phyloP scores from a whole-genome alignment of 169 alveolate genomes.

The Cryptosporidium baileyi region DNA sequence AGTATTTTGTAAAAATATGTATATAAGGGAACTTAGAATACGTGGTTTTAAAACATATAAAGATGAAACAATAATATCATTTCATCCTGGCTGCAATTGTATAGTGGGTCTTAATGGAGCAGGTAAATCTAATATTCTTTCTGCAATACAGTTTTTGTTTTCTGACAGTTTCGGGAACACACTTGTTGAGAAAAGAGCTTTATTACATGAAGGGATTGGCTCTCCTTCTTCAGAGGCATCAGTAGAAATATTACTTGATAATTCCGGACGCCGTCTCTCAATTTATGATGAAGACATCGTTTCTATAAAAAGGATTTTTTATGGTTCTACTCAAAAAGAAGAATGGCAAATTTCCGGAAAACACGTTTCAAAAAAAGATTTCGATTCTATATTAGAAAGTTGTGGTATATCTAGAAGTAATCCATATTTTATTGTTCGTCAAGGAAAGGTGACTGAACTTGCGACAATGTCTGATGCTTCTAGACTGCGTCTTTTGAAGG shows the following conservation, averaged over 20 bases:
- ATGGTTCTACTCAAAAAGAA: conserved; percentile 74
- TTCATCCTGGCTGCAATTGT: conserved; percentile 82
- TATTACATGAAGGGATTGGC: conserved; percentile 80
- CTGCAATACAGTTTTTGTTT: conserved; percentile 77
- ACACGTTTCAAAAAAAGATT: conserved; percentile 79
- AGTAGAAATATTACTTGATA: conserved; percentile 80
- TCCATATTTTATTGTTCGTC: conserved; percentile 83
- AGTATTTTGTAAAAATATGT: conserved; percentile 76
- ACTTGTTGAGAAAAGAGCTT: conserved; percentile 76
- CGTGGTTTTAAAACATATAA: conserved; percentile 86
- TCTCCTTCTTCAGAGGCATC: conserved; percentile 74
- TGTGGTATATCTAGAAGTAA: conserved; percentile 82
- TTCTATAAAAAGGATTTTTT: conserved; percentile 74
- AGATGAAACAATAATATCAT: conserved; percentile 78
- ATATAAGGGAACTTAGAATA: conserved; percentile 82
- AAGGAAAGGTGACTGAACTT: conserved; percentile 80
- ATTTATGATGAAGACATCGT: conserved; percentile 76
- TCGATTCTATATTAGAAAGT: conserved; percentile 79
- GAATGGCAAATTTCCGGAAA: conserved; percentile 79
- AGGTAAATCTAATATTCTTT: conserved; percentile 81
- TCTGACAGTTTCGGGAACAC: conserved; percentile 77
- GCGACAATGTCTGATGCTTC: conserved; percentile 81
- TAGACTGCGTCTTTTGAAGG: conserved; percentile 77
- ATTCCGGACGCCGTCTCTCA: conserved; percentile 78
- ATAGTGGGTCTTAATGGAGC: conserved; percentile 83